Evolutionary conservation across 1,284 basidiomycete genomes (phyloP), one percentile per base, ranked within the genome.

Genomic region (Hypsizygus ulmarius): DNA sequence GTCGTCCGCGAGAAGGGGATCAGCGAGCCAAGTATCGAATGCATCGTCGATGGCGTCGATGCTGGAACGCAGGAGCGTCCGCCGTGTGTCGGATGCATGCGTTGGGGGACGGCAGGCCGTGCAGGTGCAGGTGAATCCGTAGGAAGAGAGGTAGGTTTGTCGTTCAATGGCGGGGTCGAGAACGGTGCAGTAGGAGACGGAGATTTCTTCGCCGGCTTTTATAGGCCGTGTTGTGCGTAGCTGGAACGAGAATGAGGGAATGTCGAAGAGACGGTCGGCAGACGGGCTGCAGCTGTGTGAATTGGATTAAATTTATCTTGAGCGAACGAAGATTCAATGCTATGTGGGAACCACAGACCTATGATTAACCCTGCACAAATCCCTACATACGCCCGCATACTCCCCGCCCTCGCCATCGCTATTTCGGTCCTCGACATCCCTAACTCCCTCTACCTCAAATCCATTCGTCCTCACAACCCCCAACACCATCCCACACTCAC

Each of bases 41-140:
- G 51, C 43, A 0, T 30, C 8, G 16, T 50, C 46, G 8, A 57
- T 54, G 12, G 25, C 32, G 32, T 49, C 40, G 11, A 58, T 45
- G 30, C 57, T 58, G 9, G 33, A 45, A 2, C 43, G 45, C 12
- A 58, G 43, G 21, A 38, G 43, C 4, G 53, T 30, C 6, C 58
- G 50, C 15, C 51, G 51, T 10, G 36, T 38, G 37, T 59, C 56
- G 16, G 56, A 58, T 28, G 38, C 44, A 1, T 39, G n/a, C 3
- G 50, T 51, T 28, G 52, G 44, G 8, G 25, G 40, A 0, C 43
- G 37, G 16, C 59, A 61, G 14, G 58, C 50, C 3, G 35, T 21
- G 14, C 59, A 61, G 16, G 19, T 35, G 40, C 59, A 60, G 14
- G n/a, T 48, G 27, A 60, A 49, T 14, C 54, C 54, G 21, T 55